phyloP scores from a whole-genome alignment of 1,284 basidiomycete species.

The Melampsora occidentalis region DNA sequence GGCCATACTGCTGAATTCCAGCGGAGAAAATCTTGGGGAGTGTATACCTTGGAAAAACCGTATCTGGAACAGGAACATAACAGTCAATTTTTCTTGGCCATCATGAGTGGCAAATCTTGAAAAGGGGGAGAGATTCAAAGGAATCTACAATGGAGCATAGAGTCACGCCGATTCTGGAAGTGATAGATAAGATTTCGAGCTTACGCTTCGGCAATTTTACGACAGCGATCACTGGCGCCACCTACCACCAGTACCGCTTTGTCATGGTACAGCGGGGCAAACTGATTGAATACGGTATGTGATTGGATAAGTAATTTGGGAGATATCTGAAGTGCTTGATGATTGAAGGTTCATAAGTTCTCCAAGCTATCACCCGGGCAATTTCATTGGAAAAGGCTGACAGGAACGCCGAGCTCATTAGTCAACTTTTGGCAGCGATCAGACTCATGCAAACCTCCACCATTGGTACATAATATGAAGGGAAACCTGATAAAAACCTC shows the following conservation, averaged over 20 bases:
- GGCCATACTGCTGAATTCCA: conserved; percentile 40
- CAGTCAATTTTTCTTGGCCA: neutral
- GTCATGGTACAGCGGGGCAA: conserved; percentile 12
- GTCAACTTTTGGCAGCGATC: conserved; percentile 23
- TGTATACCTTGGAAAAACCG: conserved; percentile 36
- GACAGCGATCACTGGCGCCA: conserved; percentile 19
- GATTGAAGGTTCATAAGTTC: neutral
- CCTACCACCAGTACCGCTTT: conserved; percentile 28
- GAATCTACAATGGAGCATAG: neutral
- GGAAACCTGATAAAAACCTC: conserved; percentile 10
- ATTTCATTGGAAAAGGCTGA: conserved; percentile 3
- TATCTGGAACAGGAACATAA: neutral
- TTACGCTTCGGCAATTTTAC: conserved; percentile 31
- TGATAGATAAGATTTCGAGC: neutral
- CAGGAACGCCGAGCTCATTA: conserved; percentile 33
- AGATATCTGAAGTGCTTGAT: conserved; percentile 16
- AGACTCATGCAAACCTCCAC: conserved; percentile 23
- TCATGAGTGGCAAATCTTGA: neutral
- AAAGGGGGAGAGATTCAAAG: no score
- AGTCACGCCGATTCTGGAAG: neutral
- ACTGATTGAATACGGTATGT: conserved; percentile 34
- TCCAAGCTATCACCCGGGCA: neutral
- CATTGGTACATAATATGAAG: conserved; percentile 42
- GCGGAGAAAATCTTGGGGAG: conserved; percentile 31
- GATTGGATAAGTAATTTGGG: conserved; percentile 28